Evolutionary conservation across 345 rosid genomes (phyloP).

Genomic region (Streptanthus diversifolius): DNA sequence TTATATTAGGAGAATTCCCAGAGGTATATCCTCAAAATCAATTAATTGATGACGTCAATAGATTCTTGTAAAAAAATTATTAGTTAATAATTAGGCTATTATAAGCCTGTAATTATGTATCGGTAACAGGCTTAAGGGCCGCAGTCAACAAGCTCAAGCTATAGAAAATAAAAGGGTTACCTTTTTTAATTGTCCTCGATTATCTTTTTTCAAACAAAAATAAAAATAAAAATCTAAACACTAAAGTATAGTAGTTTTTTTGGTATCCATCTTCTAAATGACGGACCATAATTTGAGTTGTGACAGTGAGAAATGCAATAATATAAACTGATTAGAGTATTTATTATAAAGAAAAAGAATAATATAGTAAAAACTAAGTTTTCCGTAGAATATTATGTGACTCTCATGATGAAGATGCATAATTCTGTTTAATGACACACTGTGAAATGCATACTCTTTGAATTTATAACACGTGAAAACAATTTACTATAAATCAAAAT

Average conservation of each 20-base stretch:
- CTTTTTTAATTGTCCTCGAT: background rate
- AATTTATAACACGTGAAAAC: background rate
- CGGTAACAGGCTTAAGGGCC: background rate
- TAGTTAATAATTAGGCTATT: background rate
- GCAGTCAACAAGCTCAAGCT: slow-evolving; percentile 23
- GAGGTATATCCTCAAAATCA: slow-evolving; percentile 30
- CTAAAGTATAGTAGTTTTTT: background rate
- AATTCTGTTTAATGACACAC: background rate
- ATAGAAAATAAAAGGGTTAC: background rate
- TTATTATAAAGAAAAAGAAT: no score
- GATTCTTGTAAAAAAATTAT: slow-evolving; percentile 17
- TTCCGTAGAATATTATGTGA: background rate
- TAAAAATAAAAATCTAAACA: background rate
- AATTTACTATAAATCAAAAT: background rate
- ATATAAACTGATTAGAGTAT: no score
- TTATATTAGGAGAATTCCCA: background rate
- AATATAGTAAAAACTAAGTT: no score
- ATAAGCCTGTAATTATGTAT: background rate
- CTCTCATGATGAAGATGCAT: background rate
- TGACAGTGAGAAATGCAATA: background rate
- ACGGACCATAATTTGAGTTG: background rate
- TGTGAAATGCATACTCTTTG: background rate
- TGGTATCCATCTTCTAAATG: background rate
- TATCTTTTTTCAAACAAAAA: background rate
- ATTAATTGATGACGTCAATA: slow-evolving; percentile 12